These are phyloP conservation scores for Krasilnikovozyma curviuscula DNA, from an alignment of 768 basidiomycete genomes.

Conservation along the genomic window DNA sequence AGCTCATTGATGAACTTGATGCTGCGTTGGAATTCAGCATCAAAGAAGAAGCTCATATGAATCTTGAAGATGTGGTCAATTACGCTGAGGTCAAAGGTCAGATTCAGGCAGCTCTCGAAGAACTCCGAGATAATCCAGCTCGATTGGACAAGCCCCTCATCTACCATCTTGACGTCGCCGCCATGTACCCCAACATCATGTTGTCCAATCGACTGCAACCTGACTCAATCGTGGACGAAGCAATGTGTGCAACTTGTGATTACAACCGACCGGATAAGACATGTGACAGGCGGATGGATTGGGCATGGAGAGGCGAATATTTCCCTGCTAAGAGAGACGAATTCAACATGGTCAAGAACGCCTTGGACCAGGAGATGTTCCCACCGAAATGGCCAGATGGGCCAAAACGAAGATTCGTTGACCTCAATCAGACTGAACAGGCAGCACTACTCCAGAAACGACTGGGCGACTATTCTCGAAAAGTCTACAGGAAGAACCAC, in stretches of 20 bases:
- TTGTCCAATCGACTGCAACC: constrained; percentile 96
- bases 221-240: constrained; percentile 91
- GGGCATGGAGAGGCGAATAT: constrained; percentile 98
- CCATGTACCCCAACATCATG: constrained; percentile 99
- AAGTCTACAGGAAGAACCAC: constrained; percentile 96
- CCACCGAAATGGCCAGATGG: constrained; percentile 57
- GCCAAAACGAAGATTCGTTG: constrained; percentile 59
- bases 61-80: constrained; percentile 70
- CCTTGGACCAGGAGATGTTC: constrained; percentile 82
- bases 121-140: constrained; percentile 76
- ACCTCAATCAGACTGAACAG: constrained; percentile 67
- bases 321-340: constrained; percentile 96
- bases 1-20: constrained; percentile 90
- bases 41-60: constrained; percentile 50
- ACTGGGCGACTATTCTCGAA: constrained; percentile 91
- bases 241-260: constrained; percentile 93
- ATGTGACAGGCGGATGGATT: constrained; percentile 79
- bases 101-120: constrained; percentile 58
- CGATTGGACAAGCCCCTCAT: constrained; percentile 84
- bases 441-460: constrained; percentile 86
- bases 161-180: constrained; percentile 95
- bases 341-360: constrained; percentile 96
- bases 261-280: constrained; percentile 89
- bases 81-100: constrained; percentile 76
- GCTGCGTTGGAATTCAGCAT: constrained; percentile 78